Evolutionary conservation across 192 early-diverging fungal genomes (phyloP).

Genomic region (Rhizoclosmatium sp.): DNA sequence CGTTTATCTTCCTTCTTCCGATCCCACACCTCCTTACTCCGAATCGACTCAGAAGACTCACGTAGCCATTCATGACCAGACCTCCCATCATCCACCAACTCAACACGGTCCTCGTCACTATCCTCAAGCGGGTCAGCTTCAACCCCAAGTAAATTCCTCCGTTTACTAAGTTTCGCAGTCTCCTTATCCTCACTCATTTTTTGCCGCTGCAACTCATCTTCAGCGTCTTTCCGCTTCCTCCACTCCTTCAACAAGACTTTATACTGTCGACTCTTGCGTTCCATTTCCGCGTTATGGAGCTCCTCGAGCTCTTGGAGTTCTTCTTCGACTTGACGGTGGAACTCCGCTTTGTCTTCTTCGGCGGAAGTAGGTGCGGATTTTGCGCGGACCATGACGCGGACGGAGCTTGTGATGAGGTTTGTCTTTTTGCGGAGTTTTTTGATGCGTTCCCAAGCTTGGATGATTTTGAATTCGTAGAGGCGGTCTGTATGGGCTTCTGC

Average conservation of each 20-base stretch:
- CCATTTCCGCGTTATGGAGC: slow-evolving; percentile 33
- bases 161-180: background rate
- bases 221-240: slow-evolving; percentile 25
- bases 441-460: slow-evolving; percentile 56
- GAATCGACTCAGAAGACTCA: background rate
- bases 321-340: slow-evolving; percentile 22
- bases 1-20: slow-evolving; percentile 1
- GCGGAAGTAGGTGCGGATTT: background rate
- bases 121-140: slow-evolving; percentile 23
- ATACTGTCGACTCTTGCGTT: slow-evolving; percentile 18
- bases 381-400: slow-evolving; percentile 43
- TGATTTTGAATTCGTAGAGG: slow-evolving; percentile 55
- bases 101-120: slow-evolving; percentile 13
- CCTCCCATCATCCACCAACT: slow-evolving; percentile 24
- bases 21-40: background rate
- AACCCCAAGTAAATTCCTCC: background rate
- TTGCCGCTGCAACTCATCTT: slow-evolving; percentile 16
- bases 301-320: slow-evolving; percentile 39
- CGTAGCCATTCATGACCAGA: slow-evolving; percentile 34
- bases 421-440: slow-evolving; percentile 43
- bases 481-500: slow-evolving; percentile 56
- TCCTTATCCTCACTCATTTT: background rate
- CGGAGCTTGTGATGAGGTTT: slow-evolving; percentile 24
- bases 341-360: slow-evolving; percentile 25
- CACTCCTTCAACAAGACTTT: slow-evolving; percentile 24